Evolutionary conservation across 352 stramenopile species (phyloP), one percentile per base, ranked within the genome.

Genomic region (Globisporangium orthogonon): DNA sequence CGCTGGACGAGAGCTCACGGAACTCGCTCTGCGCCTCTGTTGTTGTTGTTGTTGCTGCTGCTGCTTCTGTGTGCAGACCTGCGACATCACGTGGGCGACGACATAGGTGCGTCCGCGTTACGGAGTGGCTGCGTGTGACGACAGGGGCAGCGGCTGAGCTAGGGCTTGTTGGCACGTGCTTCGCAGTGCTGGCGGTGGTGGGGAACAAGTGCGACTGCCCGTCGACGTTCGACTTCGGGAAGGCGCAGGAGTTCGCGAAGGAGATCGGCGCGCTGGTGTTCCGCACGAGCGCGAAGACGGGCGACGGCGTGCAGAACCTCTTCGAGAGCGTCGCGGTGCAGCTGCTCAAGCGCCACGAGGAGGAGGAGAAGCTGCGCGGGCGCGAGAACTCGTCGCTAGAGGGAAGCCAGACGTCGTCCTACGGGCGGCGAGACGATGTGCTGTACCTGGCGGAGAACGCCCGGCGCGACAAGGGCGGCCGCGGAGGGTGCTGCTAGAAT

Each of bases 211-310:
- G 76, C 58, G 84, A 94, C 54, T 75, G 80, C 37, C 46, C 71
- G 39, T 83, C 78, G 11, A 56, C 57, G 11, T 91, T 94, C 37
- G 70, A 90, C 55, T 92, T 91, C 54, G 51, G 61, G 7, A 73
- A 82, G 30, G 82, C 82, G n/a, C 70, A 91, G 55, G 62, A 80
- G 57, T 91, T 91, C 45, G 84, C 82, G 4, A 60, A 82, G 31
- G 77, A 92, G 50, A 94, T 94, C 52, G 84, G 84, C 46, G 84
- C 84, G n/a, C 71, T 87, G 53, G 79, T 83, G n/a, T 91, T 91
- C 56, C 69, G 70, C 44, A 94, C 84, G 43, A 91, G 80, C 55
- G 84, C 84, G 58, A 91, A 92, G 69, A 87, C 78, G 40, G 84
- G 84, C 46, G 77, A 94, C 52, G 82, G 82, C 55, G 80, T 94